These are phyloP conservation scores for Solanum gracilifrons DNA, from an alignment of 257 asterid genomes.

Conservation along the genomic window DNA sequence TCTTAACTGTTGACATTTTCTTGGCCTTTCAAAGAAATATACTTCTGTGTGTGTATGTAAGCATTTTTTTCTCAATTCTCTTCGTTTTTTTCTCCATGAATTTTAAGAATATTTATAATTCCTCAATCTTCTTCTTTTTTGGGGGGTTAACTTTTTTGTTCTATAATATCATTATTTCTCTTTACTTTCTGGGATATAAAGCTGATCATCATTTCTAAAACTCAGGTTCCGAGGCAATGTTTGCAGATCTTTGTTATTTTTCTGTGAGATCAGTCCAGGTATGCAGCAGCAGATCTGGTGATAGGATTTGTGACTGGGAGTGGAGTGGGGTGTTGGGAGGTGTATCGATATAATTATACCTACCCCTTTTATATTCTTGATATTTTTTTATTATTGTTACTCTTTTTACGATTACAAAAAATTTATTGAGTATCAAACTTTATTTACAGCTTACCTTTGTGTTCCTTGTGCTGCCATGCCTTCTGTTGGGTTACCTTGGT, in stretches of 20 bases:
- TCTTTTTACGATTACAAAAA: not conserved
- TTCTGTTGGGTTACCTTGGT: conserved; percentile 91
- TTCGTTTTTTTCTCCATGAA: not conserved
- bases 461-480: conserved; percentile 87
- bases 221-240: conserved; percentile 99
- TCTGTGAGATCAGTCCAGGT: conserved; percentile 97
- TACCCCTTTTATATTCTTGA: not conserved
- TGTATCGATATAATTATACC: not conserved
- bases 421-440: conserved; percentile 6
- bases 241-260: conserved; percentile 97
- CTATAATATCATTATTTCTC: not conserved
- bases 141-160: not conserved
- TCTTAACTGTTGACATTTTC: not conserved
- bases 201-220: conserved; percentile 40
- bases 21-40: not conserved
- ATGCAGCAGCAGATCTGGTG: not conserved
- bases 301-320: not conserved
- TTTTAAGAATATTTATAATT: not conserved
- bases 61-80: not conserved
- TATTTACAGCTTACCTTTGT: conserved; percentile 74
- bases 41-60: not conserved
- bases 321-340: not conserved
- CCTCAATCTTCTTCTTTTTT: not conserved
- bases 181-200: conserved; percentile 10
- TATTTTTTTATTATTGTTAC: not conserved